A percentile compares a stretch with the other conserved stretches of the same genome.
Evolutionary conservation across 352 stramenopile genomes (phyloP).

Genomic region (Chrysophaeum taylorii): DNA sequence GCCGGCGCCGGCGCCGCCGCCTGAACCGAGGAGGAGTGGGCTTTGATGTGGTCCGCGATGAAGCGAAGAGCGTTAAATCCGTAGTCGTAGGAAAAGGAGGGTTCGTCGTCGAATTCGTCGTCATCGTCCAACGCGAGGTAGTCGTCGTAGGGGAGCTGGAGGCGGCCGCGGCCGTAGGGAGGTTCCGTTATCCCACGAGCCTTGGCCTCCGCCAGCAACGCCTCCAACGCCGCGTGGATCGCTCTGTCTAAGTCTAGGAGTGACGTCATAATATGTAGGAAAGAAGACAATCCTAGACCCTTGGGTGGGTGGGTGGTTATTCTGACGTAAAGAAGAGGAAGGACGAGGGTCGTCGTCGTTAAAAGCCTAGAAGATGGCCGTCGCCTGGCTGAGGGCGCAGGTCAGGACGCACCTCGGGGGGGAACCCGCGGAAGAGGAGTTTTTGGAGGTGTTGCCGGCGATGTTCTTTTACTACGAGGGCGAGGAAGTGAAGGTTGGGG

Average conservation of each 20-base stretch:
- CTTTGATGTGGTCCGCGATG: not conserved
- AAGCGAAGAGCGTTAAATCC: not conserved
- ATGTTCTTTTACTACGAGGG: slow-evolving; percentile 1
- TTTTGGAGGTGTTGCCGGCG: no score
- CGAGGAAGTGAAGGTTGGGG: no score
- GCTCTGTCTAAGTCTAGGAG: not conserved
- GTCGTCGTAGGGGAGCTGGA: slow-evolving; percentile 10
- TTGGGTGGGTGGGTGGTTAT: not conserved
- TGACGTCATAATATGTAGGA: not conserved
- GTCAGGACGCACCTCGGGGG: not conserved
- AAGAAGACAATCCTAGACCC: not conserved
- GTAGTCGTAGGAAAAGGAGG: not conserved
- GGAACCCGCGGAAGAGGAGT: not conserved
- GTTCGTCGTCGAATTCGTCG: not conserved
- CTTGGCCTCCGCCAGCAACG: not conserved
- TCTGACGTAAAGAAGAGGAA: no score
- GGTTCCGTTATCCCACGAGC: not conserved
- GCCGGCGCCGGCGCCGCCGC: no score
- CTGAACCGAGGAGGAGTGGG: no score
- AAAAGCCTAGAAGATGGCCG: not conserved
- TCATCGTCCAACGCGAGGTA: not conserved
- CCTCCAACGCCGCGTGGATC: not conserved
- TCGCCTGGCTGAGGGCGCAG: not conserved
- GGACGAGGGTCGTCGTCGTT: not conserved
- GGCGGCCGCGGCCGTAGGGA: not conserved